Evolutionary conservation across 208 protist genomes (phyloP).

Genomic region (Acanthamoeba triangularis): DNA sequence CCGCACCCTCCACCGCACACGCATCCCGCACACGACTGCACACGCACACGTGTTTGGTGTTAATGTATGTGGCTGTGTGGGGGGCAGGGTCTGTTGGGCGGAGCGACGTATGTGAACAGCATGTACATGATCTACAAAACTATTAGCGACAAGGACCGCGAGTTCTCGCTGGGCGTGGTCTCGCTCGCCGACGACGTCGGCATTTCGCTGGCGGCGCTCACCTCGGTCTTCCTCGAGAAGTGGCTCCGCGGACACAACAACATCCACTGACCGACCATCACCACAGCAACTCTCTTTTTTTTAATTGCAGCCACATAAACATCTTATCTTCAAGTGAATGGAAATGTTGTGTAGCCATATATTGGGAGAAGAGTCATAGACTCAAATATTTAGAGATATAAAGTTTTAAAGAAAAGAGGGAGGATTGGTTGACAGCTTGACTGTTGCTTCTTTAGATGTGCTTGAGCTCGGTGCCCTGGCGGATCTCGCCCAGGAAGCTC

Average conservation of each 20-base stretch:
- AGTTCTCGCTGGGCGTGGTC: conserved; percentile 79
- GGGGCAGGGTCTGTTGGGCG: conserved; percentile 80
- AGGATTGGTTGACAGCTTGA: too few species aligned
- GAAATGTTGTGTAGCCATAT: too few species aligned
- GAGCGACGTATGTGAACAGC: conserved; percentile 81
- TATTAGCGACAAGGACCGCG: not conserved
- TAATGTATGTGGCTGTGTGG: not conserved
- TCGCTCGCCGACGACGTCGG: conserved; percentile 62
- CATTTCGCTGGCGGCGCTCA: conserved; percentile 62
- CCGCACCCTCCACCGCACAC: not conserved
- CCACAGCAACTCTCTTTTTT: too few species aligned
- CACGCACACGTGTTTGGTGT: too few species aligned
- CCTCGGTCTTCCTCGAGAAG: conserved; percentile 59
- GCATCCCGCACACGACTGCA: too few species aligned
- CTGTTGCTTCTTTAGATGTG: not conserved
- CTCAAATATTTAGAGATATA: too few species aligned
- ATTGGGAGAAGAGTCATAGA: too few species aligned
- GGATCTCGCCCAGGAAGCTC: not conserved
- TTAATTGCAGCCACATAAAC: too few species aligned
- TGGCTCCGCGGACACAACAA: not conserved
- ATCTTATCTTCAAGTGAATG: too few species aligned
- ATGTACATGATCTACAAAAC: conserved; percentile 78
- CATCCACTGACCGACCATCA: too few species aligned
- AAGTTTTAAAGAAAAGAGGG: too few species aligned
- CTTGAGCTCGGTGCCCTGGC: not conserved